Conservation (phyloP, 2,329 filamentous ascomycete species). For the Colletotrichum incanum region DNA sequence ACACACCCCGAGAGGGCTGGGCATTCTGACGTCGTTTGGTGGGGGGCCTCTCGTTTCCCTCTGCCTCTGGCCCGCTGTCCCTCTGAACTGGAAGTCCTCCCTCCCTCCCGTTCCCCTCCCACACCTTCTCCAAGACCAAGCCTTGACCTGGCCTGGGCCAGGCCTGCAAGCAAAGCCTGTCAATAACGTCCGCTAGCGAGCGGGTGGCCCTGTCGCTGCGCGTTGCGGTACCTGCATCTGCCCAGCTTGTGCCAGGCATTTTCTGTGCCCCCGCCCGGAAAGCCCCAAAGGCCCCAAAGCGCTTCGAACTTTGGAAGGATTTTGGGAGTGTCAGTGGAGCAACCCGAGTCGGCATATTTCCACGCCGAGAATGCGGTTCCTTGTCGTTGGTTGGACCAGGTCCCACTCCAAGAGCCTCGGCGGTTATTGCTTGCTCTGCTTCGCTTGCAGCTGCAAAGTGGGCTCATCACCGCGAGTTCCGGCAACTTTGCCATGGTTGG, state of each 20-base stretch:
- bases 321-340: not conserved
- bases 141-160: not conserved
- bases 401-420: not conserved
- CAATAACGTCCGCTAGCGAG: not conserved
- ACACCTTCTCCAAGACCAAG: not conserved
- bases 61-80: not conserved
- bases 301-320: not conserved
- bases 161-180: not conserved
- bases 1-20: slow-evolving; percentile 6
- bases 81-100: not conserved
- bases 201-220: slow-evolving; percentile 5
- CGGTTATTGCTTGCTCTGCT: slow-evolving; percentile 9
- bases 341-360: not conserved
- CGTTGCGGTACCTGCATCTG: slow-evolving; percentile 40
- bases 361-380: not conserved
- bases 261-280: not conserved
- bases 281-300: not conserved
- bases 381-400: not conserved
- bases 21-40: slow-evolving; percentile 37
- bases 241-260: slow-evolving; percentile 8
- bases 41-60: not conserved
- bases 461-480: slow-evolving; percentile 1
- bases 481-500: slow-evolving; percentile 1
- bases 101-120: not conserved
- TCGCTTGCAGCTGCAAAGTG: slow-evolving; percentile 24